Base-by-base conservation (phyloP, 2,329 filamentous ascomycete genomes). In the Fusarium nelsonii region DNA sequence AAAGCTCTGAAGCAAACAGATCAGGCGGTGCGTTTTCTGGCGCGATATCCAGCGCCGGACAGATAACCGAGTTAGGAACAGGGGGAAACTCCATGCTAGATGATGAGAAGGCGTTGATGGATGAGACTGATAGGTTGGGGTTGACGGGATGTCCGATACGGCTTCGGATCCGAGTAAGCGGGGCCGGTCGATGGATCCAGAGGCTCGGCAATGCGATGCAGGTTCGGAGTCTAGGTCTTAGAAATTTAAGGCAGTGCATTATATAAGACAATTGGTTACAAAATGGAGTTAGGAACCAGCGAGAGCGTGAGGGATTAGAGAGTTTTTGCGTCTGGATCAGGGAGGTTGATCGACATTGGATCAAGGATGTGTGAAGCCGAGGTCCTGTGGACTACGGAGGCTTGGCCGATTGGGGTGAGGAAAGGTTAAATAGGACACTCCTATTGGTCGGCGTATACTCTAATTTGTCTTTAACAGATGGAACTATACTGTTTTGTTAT, bases 11-110 rank as follows among this genome's bases (percentile, higher is more conserved):
- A 30, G 70, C 41, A 61, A 76, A 78, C 18, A 79, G 72, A 39
- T 58, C 53, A 1, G 70, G 62, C 0, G 74, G 71, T 11, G 75
- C 73, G 39, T 73, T 61, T 12, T 74, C 57, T 8, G 79, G 77
- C 30, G 61, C 20, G 32, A 79, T 59, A 51, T 72, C 65, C 45
- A 80, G 74, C 10, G 64, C 53, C 4, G 78, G 78, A 49, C 75
- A 74, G 58, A 79, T 51, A 30, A 79, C 58, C 63, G 77, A 77
- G 50, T 70, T 71, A 34, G 68, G 59, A 12, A 67, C 61, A 16
- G 68, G 49, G 6, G 48, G 56, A 23, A 65, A 61, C n/a, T 59
- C 65, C 71, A 73, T 76, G 40, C 18, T 48, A 46, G 41, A 30
- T 41, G 57, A 65, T 36, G 63, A 52, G 70, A 68, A 52, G 65